phyloP scores from a whole-genome alignment of 441 rosid species.

The Lepidium campestre region DNA sequence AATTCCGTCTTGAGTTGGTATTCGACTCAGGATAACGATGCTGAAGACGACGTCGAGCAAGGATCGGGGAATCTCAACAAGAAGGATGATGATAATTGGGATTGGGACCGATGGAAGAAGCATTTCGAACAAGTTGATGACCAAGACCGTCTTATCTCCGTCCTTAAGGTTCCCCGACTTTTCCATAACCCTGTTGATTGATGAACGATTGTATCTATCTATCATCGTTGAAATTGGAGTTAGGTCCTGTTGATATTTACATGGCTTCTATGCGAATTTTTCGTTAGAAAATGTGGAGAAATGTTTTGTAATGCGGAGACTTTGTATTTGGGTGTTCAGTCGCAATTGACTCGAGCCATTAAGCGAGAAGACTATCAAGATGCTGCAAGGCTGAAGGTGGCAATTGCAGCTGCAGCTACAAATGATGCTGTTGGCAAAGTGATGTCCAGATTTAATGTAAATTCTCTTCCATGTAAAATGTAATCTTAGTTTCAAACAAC shows the following conservation, averaged over 20 bases:
- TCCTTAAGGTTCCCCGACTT: conserved; percentile 51
- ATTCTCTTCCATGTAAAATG: background rate
- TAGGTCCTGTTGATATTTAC: background rate
- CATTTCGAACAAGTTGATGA: conserved; percentile 81
- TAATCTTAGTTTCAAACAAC: background rate
- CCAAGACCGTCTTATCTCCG: conserved; percentile 71
- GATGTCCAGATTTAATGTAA: conserved; percentile 62
- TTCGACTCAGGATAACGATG: conserved; percentile 19
- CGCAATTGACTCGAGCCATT: conserved; percentile 54
- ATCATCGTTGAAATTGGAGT: background rate
- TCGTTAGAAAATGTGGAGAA: background rate
- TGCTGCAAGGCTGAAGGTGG: conserved; percentile 86
- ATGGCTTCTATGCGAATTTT: background rate
- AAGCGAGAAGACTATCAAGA: conserved; percentile 66
- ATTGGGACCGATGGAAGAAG: conserved; percentile 88
- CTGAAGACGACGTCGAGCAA: conserved; percentile 2
- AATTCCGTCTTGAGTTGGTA: conserved; percentile 40
- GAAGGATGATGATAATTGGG: conserved; percentile 52
- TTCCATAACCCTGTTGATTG: background rate
- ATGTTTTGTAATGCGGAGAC: background rate
- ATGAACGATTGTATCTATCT: background rate
- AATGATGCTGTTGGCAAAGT: conserved; percentile 77
- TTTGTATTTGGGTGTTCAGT: conserved; percentile 37
- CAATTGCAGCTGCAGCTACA: conserved; percentile 80
- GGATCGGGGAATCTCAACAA: background rate